These are phyloP conservation scores for Pyrenochaeta sp. DNA, from an alignment of 2,329 filamentous ascomycete species.

Conservation along the genomic window DNA sequence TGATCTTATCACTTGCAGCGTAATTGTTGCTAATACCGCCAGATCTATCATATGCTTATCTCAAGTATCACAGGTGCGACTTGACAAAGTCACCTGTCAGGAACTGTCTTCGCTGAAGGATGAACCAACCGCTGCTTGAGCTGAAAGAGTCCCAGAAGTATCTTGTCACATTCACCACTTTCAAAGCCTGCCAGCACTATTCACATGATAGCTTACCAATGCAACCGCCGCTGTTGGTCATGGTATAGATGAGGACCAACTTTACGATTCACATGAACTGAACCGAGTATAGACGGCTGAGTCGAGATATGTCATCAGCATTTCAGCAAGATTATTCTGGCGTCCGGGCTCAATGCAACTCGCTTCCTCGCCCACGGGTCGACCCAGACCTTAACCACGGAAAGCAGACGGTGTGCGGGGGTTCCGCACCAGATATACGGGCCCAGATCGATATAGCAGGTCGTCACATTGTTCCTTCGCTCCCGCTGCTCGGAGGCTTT, in stretches of 20 bases:
- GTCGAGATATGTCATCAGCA: neutral
- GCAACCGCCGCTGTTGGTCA: too few species aligned
- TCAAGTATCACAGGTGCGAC: neutral
- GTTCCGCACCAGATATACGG: neutral
- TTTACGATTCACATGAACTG: too few species aligned
- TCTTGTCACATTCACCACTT: too few species aligned
- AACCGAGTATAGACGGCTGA: neutral
- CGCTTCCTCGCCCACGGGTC: conserved; percentile 2
- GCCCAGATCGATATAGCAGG: neutral
- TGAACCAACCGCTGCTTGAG: too few species aligned
- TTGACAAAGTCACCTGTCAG: too few species aligned
- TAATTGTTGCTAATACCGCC: neutral
- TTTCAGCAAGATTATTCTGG: neutral
- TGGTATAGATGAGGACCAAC: too few species aligned
- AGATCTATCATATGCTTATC: neutral
- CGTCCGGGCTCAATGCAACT: conserved; percentile 1
- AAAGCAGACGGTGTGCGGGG: conserved; percentile 2
- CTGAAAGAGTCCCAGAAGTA: too few species aligned
- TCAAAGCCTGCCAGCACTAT: too few species aligned
- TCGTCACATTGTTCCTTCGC: neutral
- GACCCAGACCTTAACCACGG: conserved; percentile 6
- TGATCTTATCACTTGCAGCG: neutral
- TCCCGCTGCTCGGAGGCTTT: neutral
- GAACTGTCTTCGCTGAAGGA: too few species aligned
- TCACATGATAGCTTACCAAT: too few species aligned